Evolutionary conservation across 2,329 filamentous ascomycete genomes (phyloP), one percentile per base, ranked within the genome.

Genomic region (Verticillium alfalfae): DNA sequence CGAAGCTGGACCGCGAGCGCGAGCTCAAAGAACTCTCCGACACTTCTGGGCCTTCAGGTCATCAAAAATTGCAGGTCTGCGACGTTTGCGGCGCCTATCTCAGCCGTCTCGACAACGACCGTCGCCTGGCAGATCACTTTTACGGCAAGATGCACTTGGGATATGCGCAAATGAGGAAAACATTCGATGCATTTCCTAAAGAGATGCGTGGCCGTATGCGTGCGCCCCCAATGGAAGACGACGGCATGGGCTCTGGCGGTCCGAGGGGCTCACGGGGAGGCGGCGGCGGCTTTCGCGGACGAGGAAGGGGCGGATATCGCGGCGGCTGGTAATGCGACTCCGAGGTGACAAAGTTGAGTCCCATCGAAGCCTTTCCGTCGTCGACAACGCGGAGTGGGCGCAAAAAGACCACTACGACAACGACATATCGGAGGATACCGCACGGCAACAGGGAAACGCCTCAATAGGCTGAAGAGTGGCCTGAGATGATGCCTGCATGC

Each of bases 121-220:
- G 95, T 39, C 85, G 95, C 36, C 76, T 99, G 71, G 95, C 95
- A 22, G 95, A 99, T 73, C 95, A 99, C 75, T 99, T 99, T 73
- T 98, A 97, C 76, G 95, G 95, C 26, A 99, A 99, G 82, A 99
- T 99, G 95, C 95, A 99, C 72, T 79, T 99, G 62, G 95, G 95
- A 0, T 99, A 98, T 73, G 95, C 95, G 16, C 92, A 97, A 78
- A 99, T 99, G 95, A 87, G 95, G 69, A 96, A 95, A 82, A 95
- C 93, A 3, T 93, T 87, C 70, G 93, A 97, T 61, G 80, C 85
- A n/a, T 87, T 99, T 65, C 89, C 89, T 59, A 93, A 93, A 76
- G 93, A 97, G 72, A 82, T 97, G 76, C 91, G 92, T 72, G 89
- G 89, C 1, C 81, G 91, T 34, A 81, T 83, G 57, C 84, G 86